Base-by-base conservation (phyloP, 768 basidiomycete species). In the Pleurotus platypus region DNA sequence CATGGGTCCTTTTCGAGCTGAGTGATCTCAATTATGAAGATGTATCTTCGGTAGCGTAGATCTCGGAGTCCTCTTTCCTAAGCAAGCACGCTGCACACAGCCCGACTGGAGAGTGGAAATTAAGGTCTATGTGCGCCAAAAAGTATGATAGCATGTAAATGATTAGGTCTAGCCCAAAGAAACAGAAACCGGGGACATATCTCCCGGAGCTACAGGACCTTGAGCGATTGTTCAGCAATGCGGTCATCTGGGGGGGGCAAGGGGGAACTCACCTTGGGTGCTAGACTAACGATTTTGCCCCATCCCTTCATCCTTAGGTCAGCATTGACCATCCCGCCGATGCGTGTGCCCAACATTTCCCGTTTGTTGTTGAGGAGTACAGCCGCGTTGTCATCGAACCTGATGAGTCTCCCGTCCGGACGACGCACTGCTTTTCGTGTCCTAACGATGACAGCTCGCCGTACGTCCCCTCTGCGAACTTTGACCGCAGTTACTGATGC, bases 351-450 rank as follows among this genome's bases (percentile, higher is more conserved):
- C 58, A 98, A 68, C 90, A 98, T 92, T 73, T 96, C 93, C 57
- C 87, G 83, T 76, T 98, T 98, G 77, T 92, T 92, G 72, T 98
- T 98, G 57, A 98, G 71, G 37, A 98, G 73, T 4, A 98, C 94
- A 7, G 86, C 93, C 0, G 96, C 96, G 66, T 98, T 98, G 79
- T 98, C 96, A 73, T 98, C 96, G 72, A 98, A 98, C 46, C 90
- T 79, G 61, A 98, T 78, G 64, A 83, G 78, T 26, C 92, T 82
- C 12, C 96, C 96, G 72, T 98, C 96, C 18, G 94, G 87, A 67
- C 96, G 77, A 42, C 85, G 81, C 4, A 93, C 89, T 20, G 85
- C 71, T 72, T 97, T 96, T 64, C 85, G 83, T n/a, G 93, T 94
- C 37, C 96, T 86, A 7, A 98, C 96, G 56, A 98, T 90, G 62